Evolutionary conservation across 1,139 yeast species (phyloP).

Genomic region (Debaryomyces udenii): DNA sequence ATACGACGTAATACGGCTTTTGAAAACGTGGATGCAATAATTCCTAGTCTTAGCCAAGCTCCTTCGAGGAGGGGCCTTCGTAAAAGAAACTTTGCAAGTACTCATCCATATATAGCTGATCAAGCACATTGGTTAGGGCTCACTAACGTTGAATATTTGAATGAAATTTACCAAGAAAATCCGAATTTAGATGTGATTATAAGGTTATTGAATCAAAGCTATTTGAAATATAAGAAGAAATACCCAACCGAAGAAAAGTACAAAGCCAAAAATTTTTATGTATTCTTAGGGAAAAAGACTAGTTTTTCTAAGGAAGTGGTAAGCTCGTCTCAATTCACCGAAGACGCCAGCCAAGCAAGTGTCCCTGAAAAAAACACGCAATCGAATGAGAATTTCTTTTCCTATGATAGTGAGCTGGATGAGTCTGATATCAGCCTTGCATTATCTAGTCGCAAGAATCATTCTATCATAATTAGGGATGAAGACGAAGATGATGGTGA

Average conservation of each 20-base stretch:
- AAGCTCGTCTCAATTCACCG: constrained; percentile 2
- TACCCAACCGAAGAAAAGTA: constrained; percentile 47
- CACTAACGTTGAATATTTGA: constrained; percentile 37
- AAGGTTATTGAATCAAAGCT: constrained; percentile 39
- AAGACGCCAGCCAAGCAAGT: constrained; percentile 1
- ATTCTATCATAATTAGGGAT: constrained; percentile 13
- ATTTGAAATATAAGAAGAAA: constrained; percentile 31
- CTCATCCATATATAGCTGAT: constrained; percentile 52
- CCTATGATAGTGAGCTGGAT: constrained; percentile 5
- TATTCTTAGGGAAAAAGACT: constrained; percentile 31
- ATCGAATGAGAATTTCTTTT: not conserved
- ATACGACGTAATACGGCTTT: not conserved
- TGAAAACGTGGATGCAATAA: not conserved
- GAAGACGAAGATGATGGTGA: constrained; percentile 13
- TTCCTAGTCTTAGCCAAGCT: not conserved
- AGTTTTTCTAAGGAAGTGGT: constrained; percentile 1
- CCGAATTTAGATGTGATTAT: constrained; percentile 40
- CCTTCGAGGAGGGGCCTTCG: constrained; percentile 38
- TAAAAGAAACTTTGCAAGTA: constrained; percentile 48
- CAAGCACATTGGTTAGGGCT: constrained; percentile 51
- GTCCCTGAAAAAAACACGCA: not conserved
- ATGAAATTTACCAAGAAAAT: constrained; percentile 40
- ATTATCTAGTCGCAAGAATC: constrained; percentile 5
- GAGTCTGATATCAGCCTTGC: constrained; percentile 2
- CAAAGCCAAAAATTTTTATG: constrained; percentile 42